Evolutionary conservation across 352 stramenopile species (phyloP), one percentile per base, ranked within the genome.

Genomic region (Peronosclerospora sorghi): DNA sequence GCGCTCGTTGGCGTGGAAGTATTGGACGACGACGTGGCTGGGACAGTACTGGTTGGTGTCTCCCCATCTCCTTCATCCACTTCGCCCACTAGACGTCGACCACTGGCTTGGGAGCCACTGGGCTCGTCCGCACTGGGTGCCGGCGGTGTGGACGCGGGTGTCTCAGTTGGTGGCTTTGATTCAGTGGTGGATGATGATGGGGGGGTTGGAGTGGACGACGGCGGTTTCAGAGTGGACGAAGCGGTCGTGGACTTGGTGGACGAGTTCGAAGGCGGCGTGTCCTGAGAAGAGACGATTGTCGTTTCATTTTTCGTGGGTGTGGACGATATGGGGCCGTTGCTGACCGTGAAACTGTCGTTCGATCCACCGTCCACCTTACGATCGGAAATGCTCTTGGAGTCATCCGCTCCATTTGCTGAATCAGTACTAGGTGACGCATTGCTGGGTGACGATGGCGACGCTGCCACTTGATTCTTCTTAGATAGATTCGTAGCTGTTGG

Each of bases 401-500:
- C 24, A 32, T 51, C 32, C 8, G 35, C 27, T 8, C 51, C 7
- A 2, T 21, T 20, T 1, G 49, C 35, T 17, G 51, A 43, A 17
- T 51, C 48, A 23, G 51, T 62, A 19, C 59, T 43, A 1, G 65
- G 56, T 20, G 36, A 47, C 20, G 43, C 41, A 4, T 55, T 48
- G 17, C 42, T 32, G 1, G 36, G 27, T 10, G 44, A 44, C 5
- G 36, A 46, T 3, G 51, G 44, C 5, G 51, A 26, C 6, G 21
- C 21, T 26, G 21, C 4, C 21, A 26, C 21, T 26, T 26, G 54
- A 41, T 32, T 76, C 46, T 23, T 59, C 48, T 48, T 63, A 0
- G 56, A 51, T 7, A 75, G n/a, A 45, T 76, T 78, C 7, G 52
- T 71, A 4, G 56, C 61, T 3, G 68, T 80, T 8, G 68, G 59